These are phyloP conservation scores for Hyphopichia wangnamkhiaoensis DNA, from an alignment of 1,139 yeast genomes.

Conservation along the genomic window DNA sequence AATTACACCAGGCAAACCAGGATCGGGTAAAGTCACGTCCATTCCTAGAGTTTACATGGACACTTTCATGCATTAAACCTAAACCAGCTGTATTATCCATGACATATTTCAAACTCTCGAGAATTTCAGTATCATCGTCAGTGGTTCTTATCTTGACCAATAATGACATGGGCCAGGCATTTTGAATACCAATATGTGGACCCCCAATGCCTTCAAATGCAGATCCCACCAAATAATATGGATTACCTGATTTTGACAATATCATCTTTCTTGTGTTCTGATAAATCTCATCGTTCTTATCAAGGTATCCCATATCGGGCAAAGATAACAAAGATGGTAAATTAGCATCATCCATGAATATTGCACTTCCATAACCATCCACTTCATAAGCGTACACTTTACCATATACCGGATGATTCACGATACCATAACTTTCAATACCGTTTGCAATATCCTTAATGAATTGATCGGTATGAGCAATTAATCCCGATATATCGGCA, in stretches of 20 bases:
- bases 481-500: slow-evolving; percentile 11
- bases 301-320: slow-evolving; percentile 75
- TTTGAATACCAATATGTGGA: slow-evolving; percentile 78
- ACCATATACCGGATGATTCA: slow-evolving; percentile 69
- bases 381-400: slow-evolving; percentile 84
- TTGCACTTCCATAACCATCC: slow-evolving; percentile 78
- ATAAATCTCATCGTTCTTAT: slow-evolving; percentile 56
- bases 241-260: slow-evolving; percentile 68
- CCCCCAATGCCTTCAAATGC: slow-evolving; percentile 82
- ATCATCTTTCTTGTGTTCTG: slow-evolving; percentile 81
- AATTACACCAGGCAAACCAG: slow-evolving; percentile 96
- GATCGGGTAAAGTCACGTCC: slow-evolving; percentile 62
- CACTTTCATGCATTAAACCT: slow-evolving; percentile 85
- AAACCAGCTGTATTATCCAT: slow-evolving; percentile 67
- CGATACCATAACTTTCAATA: slow-evolving; percentile 62
- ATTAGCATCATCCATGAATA: slow-evolving; percentile 89
- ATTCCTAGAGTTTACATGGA: slow-evolving; percentile 58
- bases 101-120: slow-evolving; percentile 47
- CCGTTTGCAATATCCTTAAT: slow-evolving; percentile 53
- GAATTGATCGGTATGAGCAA: slow-evolving; percentile 28
- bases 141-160: slow-evolving; percentile 73
- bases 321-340: slow-evolving; percentile 79
- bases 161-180: slow-evolving; percentile 92
- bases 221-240: slow-evolving; percentile 67
- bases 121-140: slow-evolving; percentile 69